Evolutionary conservation across 139 green algal species (phyloP).

Genomic region (Chlorella sorokiniana): DNA sequence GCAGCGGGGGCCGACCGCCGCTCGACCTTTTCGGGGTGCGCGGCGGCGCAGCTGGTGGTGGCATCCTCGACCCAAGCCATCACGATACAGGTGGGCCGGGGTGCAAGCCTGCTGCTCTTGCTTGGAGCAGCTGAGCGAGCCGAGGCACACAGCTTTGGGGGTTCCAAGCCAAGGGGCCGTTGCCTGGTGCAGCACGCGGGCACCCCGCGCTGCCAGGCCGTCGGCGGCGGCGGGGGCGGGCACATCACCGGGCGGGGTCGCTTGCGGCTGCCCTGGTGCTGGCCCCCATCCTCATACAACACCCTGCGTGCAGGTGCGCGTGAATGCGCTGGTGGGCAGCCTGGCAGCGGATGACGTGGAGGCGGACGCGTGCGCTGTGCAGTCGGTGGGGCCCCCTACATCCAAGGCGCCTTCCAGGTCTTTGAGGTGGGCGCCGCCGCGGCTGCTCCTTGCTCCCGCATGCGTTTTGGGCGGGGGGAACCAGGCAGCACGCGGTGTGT

Average conservation of each 20-base stretch:
- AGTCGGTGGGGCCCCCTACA: not conserved
- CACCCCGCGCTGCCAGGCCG: too few relatives aligned
- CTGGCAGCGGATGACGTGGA: not conserved
- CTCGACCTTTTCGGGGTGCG: not conserved
- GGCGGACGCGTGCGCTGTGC: not conserved
- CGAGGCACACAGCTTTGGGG: too few relatives aligned
- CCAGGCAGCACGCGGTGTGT: too few relatives aligned
- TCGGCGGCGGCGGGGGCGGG: not conserved
- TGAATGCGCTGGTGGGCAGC: not conserved
- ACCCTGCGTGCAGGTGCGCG: not conserved
- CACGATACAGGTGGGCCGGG: conserved; percentile 12
- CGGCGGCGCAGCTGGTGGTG: not conserved
- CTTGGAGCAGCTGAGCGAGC: too few relatives aligned
- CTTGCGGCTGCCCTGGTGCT: too few relatives aligned
- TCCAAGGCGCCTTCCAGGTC: conserved; percentile 11
- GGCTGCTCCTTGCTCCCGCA: not conserved
- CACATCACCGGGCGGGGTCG: too few relatives aligned
- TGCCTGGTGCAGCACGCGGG: not conserved
- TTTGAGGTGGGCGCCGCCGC: not conserved
- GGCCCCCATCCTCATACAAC: too few relatives aligned
- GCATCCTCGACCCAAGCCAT: not conserved
- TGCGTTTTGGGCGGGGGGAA: too few relatives aligned
- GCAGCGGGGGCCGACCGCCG: conserved; percentile 13
- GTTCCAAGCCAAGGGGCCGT: not conserved
- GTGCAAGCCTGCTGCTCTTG: too few relatives aligned